These are phyloP conservation scores for Desmodesmus armatus DNA, from an alignment of 139 green algal species.

Conservation along the genomic window DNA sequence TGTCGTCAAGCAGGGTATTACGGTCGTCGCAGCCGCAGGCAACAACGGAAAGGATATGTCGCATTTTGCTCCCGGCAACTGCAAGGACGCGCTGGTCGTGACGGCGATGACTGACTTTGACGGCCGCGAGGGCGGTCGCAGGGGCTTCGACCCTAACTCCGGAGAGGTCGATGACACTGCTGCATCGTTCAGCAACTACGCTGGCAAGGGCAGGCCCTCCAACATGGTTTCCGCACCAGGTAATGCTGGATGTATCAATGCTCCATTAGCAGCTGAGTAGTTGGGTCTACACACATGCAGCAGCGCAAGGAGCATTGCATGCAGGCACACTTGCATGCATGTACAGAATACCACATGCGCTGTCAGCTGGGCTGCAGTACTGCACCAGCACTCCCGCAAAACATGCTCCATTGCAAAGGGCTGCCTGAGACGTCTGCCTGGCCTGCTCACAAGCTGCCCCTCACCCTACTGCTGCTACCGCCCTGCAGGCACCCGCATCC, in stretches of 20 bases:
- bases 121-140: background rate
- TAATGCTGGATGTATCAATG: too few relatives aligned
- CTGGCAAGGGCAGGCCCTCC: background rate
- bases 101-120: conserved; percentile 42
- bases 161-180: conserved; percentile 28
- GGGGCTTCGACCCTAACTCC: background rate
- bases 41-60: conserved; percentile 42
- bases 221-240: conserved; percentile 35
- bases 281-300: too few relatives aligned
- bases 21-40: conserved; percentile 29
- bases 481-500: conserved; percentile 16
- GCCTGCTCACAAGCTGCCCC: too few relatives aligned
- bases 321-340: background rate
- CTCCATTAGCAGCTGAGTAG: too few relatives aligned
- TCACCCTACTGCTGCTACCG: too few relatives aligned
- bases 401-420: too few relatives aligned
- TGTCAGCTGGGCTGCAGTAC: background rate
- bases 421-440: too few relatives aligned
- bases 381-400: too few relatives aligned
- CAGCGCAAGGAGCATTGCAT: background rate
- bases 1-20: conserved; percentile 34
- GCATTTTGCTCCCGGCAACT: conserved; percentile 4
- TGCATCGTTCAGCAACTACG: conserved; percentile 41
- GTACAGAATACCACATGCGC: too few relatives aligned
- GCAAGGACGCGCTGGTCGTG: conserved; percentile 1